phyloP scores from a whole-genome alignment of 306 rosid species.

The Acmispon strigosus region DNA sequence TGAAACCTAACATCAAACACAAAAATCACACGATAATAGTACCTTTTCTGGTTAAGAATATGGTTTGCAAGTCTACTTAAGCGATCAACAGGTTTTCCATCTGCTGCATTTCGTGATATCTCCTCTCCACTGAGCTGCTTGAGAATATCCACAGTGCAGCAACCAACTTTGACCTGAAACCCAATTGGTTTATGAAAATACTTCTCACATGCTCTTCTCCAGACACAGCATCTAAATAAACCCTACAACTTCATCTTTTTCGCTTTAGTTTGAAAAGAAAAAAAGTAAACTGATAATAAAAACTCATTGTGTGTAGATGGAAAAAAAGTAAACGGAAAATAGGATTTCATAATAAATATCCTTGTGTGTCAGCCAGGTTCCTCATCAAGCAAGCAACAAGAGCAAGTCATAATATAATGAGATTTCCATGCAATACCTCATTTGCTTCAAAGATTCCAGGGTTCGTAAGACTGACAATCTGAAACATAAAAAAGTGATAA shows the following conservation, averaged over 20 bases:
- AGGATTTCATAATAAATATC: not conserved
- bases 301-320: no score
- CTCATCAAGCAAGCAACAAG: conserved; percentile 4
- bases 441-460: conserved; percentile 89
- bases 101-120: conserved; percentile 63
- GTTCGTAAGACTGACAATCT: conserved; percentile 73
- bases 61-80: conserved; percentile 77
- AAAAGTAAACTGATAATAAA: not conserved
- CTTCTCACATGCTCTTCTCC: conserved; percentile 1
- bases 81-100: conserved; percentile 69
- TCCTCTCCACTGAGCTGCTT: conserved; percentile 94
- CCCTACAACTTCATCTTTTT: not conserved
- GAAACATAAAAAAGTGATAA: conserved; percentile 23
- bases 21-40: not conserved
- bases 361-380: not conserved
- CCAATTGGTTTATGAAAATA: conserved; percentile 5
- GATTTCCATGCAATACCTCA: conserved; percentile 49
- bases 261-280: not conserved
- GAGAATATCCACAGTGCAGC: conserved; percentile 82
- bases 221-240: conserved; percentile 18
- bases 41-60: conserved; percentile 74
- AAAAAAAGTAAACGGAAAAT: not conserved
- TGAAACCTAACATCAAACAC: not conserved
- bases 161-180: conserved; percentile 82
- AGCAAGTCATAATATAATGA: not conserved